Percentiles rank a stretch among this genome's conserved stretches.
Conservation (phyloP, 169 alveolate genomes). For the Plasmodium gallinaceum region DNA sequence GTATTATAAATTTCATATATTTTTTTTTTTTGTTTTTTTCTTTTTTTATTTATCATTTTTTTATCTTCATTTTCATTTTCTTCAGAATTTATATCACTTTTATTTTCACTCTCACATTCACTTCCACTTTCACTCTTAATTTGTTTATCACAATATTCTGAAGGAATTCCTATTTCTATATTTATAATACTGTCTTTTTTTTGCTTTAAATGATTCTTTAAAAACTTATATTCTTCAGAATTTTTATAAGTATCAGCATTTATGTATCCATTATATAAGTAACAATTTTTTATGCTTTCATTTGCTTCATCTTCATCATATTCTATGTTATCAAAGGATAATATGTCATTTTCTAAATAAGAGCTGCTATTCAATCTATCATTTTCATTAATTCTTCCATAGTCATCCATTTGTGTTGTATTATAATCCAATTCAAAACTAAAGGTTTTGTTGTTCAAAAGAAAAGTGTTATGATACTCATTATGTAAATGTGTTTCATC, state of each 20-base stretch:
- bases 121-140: constrained; percentile 14
- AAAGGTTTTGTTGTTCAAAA: constrained; percentile 17
- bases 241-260: constrained; percentile 59
- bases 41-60: constrained; percentile 13
- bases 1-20: constrained; percentile 69
- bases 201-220: constrained; percentile 40
- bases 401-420: constrained; percentile 42
- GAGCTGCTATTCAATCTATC: constrained; percentile 37
- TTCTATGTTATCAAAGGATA: constrained; percentile 46
- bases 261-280: constrained; percentile 58
- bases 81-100: constrained; percentile 8
- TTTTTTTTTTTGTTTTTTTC: constrained; percentile 30
- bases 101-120: neutral
- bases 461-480: constrained; percentile 15
- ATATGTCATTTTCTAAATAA: constrained; percentile 48
- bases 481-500: constrained; percentile 45
- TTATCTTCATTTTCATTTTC: constrained; percentile 10
- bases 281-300: constrained; percentile 73
- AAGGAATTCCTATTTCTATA: constrained; percentile 49
- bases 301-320: constrained; percentile 74
- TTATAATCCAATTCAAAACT: constrained; percentile 39
- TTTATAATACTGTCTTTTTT: constrained; percentile 29
- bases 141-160: constrained; percentile 46
- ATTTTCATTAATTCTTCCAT: constrained; percentile 28
- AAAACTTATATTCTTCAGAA: constrained; percentile 69